phyloP scores from a whole-genome alignment of 2,329 filamentous ascomycete genomes.

The Aureobasidium sp. region DNA sequence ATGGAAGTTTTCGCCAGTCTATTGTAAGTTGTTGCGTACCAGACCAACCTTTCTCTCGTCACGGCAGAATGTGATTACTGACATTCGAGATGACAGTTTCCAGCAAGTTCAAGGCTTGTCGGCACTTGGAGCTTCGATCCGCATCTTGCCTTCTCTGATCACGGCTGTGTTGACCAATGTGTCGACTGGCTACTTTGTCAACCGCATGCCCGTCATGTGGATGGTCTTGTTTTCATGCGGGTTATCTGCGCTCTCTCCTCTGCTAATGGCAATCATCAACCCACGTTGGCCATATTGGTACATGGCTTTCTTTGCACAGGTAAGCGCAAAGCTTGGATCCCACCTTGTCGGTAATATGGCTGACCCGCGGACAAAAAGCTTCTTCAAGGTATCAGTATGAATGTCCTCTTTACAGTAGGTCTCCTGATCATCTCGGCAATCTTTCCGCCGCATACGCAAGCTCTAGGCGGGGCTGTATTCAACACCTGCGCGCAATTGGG shows the following conservation, averaged over 20 bases:
- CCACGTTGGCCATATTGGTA: constrained; percentile 47
- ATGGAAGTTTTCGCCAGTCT: constrained; percentile 35
- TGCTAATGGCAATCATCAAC: constrained; percentile 50
- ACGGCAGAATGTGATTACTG: not conserved
- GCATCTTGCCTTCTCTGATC: constrained; percentile 40
- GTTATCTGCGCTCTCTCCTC: constrained; percentile 39
- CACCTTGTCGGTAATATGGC: constrained; percentile 21
- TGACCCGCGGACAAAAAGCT: not conserved
- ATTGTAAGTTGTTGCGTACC: constrained; percentile 19
- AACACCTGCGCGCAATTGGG: constrained; percentile 39
- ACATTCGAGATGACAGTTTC: constrained; percentile 17
- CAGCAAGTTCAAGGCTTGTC: constrained; percentile 21
- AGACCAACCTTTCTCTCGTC: constrained; percentile 9
- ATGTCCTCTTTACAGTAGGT: constrained; percentile 37
- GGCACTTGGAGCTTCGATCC: constrained; percentile 25
- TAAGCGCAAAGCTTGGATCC: constrained; percentile 33
- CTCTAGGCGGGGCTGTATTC: constrained; percentile 39
- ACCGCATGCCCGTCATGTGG: constrained; percentile 16
- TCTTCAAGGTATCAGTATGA: constrained; percentile 29
- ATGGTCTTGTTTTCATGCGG: constrained; percentile 16
- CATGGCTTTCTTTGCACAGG: constrained; percentile 24
- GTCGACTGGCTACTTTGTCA: constrained; percentile 21
- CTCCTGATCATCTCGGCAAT: constrained; percentile 37
- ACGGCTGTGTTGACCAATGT: constrained; percentile 36
- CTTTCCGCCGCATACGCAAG: constrained; percentile 36